phyloP scores from a whole-genome alignment of 495 filamentous ascomycete species.

The Neurospora tetrasperma region DNA sequence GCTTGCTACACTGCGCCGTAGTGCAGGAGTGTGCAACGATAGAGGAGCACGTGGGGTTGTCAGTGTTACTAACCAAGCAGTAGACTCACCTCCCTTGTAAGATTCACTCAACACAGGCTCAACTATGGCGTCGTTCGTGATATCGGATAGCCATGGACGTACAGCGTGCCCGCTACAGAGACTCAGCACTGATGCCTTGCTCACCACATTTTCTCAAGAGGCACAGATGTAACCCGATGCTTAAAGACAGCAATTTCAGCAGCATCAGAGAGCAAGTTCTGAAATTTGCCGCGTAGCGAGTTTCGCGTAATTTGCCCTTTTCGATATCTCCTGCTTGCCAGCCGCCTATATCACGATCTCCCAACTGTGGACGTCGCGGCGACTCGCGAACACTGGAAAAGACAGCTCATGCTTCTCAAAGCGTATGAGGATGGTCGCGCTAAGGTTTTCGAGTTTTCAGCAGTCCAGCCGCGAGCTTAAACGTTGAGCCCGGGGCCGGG shows the following conservation, averaged over 20 bases:
- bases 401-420: background rate
- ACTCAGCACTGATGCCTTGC: background rate
- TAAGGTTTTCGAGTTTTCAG: background rate
- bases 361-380: background rate
- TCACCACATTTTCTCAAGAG: background rate
- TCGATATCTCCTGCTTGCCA: background rate
- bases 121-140: background rate
- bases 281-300: background rate
- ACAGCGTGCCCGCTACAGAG: background rate
- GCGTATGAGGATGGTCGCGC: background rate
- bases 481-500: background rate
- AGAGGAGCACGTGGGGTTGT: background rate
- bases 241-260: background rate
- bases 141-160: background rate
- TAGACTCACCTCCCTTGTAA: background rate
- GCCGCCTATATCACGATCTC: background rate
- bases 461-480: background rate
- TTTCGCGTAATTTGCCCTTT: background rate
- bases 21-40: background rate
- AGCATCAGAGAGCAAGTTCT: background rate
- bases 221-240: background rate
- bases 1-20: background rate
- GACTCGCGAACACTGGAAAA: background rate
- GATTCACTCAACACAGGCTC: background rate
- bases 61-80: background rate